Base-by-base conservation (phyloP, 1,284 basidiomycete genomes). In the Cryptococcus deneoformans region DNA sequence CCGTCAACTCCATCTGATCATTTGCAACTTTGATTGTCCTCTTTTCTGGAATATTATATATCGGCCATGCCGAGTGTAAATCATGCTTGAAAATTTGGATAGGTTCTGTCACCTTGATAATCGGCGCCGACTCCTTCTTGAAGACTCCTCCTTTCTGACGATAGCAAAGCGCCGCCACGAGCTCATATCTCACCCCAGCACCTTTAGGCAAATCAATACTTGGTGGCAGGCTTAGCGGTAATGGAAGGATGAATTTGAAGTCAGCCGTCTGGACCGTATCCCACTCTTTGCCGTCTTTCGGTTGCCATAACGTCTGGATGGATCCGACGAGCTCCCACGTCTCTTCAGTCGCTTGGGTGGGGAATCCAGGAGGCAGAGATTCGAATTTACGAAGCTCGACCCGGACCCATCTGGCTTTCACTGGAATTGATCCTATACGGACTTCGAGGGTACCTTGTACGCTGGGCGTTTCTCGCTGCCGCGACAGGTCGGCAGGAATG, bases 51-150 rank as follows among this genome's bases (percentile, higher is more conserved):
- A 88, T 85, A 53, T 85, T 84, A 73, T 92, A 93, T 46, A 91
- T 82, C 0, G 90, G 90, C 91, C 91, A 94, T 2, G 88, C 87
- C 2, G 90, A 88, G 65, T 92, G 90, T 7, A 92, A 78, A 61
- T 93, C 91, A 69, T 93, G 89, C 75, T 93, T 93, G 79, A 89
- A 87, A 66, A 94, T 88, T 59, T 86, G 84, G 52, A 94, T 86
- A 5, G 81, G 78, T 44, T 88, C 83, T 36, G 82, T 80, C 11
- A 84, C 82, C 14, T 85, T 83, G 46, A 84, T 76, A 79, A 60
- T 82, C 75, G 40, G 84, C 79, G 78, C 87, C 84, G 69, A 83
- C 80, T 71, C 87, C 62, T 76, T 86, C 48, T 88, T 87, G 63
- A 93, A 82, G 69, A 90, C 85, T 4, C 86, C 85, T 70, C 87